These are phyloP conservation scores for Naganishia kalamii DNA, from an alignment of 768 basidiomycete genomes.

Conservation along the genomic window DNA sequence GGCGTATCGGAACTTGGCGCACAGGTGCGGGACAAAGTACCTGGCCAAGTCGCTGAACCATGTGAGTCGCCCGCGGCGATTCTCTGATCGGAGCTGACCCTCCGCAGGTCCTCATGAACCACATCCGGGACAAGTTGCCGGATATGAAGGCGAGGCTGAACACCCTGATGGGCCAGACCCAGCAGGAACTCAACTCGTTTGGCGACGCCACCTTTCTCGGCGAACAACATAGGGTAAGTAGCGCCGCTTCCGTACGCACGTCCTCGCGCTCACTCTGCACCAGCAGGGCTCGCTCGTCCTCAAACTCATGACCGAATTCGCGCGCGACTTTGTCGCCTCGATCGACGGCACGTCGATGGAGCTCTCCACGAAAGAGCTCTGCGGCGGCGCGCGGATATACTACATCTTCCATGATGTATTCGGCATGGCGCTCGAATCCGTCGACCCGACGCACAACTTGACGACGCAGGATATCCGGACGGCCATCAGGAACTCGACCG, in stretches of 20 bases:
- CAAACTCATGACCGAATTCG: conserved; percentile 96
- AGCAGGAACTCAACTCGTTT: conserved; percentile 94
- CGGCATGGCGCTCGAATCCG: conserved; percentile 78
- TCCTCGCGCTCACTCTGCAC: not conserved
- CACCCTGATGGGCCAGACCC: conserved; percentile 96
- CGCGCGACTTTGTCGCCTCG: conserved; percentile 89
- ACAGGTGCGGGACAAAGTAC: conserved; percentile 95
- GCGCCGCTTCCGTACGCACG: not conserved
- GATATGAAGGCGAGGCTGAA: conserved; percentile 99
- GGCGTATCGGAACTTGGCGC: conserved; percentile 89
- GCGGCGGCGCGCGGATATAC: conserved; percentile 94
- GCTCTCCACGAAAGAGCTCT: conserved; percentile 95
- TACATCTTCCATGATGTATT: conserved; percentile 99
- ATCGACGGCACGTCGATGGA: conserved; percentile 96
- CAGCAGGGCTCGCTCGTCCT: conserved; percentile 69
- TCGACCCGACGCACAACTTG: conserved; percentile 84
- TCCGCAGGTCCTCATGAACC: conserved; percentile 78
- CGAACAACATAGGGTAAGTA: conserved; percentile 62
- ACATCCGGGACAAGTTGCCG: conserved; percentile 95
- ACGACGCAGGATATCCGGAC: conserved; percentile 94
- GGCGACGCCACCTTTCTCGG: conserved; percentile 88
- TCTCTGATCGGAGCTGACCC: not conserved
- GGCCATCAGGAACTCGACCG: conserved; percentile 96
- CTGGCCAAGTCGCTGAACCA: conserved; percentile 89
- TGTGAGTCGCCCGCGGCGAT: conserved; percentile 50